Evolutionary conservation across 306 rosid species (phyloP).

Genomic region (Sicyos edulis): DNA sequence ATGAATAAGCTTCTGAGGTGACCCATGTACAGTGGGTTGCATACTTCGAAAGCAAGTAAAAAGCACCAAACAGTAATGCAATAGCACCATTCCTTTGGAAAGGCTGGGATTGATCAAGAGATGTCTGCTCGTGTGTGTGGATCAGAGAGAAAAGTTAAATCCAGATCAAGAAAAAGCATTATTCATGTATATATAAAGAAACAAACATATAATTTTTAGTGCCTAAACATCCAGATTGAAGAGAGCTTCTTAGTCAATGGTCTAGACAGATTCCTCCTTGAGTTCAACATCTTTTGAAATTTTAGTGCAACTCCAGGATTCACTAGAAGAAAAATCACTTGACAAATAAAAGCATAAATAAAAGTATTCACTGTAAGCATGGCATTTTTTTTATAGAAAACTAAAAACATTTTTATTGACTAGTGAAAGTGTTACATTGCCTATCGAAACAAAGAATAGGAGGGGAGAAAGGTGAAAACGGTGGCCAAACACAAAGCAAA

Average conservation of each 20-base stretch:
- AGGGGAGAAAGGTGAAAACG: too few relatives aligned
- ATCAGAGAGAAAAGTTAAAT: neutral
- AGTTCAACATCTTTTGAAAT: neutral
- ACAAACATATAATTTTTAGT: neutral
- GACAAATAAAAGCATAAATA: neutral
- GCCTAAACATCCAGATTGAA: neutral
- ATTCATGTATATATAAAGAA: neutral
- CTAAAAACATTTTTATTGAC: too few relatives aligned
- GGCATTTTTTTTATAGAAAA: too few relatives aligned
- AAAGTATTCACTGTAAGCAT: too few relatives aligned
- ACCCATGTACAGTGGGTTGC: slow-evolving; percentile 99
- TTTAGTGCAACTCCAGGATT: neutral
- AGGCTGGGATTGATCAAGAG: slow-evolving; percentile 89
- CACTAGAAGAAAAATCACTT: neutral
- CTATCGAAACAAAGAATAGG: too few relatives aligned
- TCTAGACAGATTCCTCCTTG: neutral
- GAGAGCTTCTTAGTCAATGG: neutral
- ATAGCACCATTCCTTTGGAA: slow-evolving; percentile 86
- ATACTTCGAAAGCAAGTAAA: slow-evolving; percentile 85
- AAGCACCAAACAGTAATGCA: slow-evolving; percentile 78
- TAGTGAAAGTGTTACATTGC: too few relatives aligned
- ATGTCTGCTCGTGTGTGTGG: slow-evolving; percentile 55
- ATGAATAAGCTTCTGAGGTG: slow-evolving; percentile 97
- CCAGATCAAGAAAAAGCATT: neutral
- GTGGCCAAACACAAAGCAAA: too few relatives aligned